These are phyloP conservation scores for Heritiera fomes DNA, from an alignment of 345 rosid species.

Conservation along the genomic window DNA sequence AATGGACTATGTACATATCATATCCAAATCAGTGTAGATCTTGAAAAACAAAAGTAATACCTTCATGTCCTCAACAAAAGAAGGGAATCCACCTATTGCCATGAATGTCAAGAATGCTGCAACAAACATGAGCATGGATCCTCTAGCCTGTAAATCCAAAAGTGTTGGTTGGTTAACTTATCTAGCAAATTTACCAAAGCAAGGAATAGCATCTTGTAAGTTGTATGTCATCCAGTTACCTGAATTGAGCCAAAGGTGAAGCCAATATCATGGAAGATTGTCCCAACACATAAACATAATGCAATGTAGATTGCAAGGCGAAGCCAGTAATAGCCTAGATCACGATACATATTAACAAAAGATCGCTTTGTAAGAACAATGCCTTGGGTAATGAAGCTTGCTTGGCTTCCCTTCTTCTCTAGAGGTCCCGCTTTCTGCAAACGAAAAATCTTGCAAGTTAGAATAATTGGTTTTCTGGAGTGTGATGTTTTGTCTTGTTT, in stretches of 20 bases:
- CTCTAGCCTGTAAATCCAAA: slow-evolving; percentile 41
- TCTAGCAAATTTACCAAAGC: background rate
- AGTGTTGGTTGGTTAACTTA: background rate
- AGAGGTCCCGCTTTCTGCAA: slow-evolving; percentile 27
- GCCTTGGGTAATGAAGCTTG: slow-evolving; percentile 43
- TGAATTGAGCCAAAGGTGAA: slow-evolving; percentile 51
- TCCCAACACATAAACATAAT: slow-evolving; percentile 52
- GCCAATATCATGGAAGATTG: slow-evolving; percentile 43
- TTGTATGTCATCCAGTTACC: slow-evolving; percentile 27
- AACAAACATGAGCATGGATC: slow-evolving; percentile 48
- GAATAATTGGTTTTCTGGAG: background rate
- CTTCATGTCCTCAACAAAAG: slow-evolving; percentile 55
- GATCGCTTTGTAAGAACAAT: slow-evolving; percentile 47
- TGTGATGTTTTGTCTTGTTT: background rate
- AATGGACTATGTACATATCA: background rate
- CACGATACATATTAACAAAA: slow-evolving; percentile 60
- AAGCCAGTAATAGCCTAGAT: slow-evolving; percentile 66
- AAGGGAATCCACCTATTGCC: slow-evolving; percentile 61
- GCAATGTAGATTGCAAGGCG: slow-evolving; percentile 54
- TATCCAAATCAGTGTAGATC: background rate
- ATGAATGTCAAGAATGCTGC: slow-evolving; percentile 52
- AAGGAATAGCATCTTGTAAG: background rate
- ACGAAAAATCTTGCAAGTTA: background rate
- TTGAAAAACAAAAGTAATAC: background rate
- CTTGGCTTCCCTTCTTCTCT: slow-evolving; percentile 41